A percentile compares a stretch with the other conserved stretches of the same genome.
phyloP scores from a whole-genome alignment of 495 filamentous ascomycete genomes.

The Neurospora sp. region DNA sequence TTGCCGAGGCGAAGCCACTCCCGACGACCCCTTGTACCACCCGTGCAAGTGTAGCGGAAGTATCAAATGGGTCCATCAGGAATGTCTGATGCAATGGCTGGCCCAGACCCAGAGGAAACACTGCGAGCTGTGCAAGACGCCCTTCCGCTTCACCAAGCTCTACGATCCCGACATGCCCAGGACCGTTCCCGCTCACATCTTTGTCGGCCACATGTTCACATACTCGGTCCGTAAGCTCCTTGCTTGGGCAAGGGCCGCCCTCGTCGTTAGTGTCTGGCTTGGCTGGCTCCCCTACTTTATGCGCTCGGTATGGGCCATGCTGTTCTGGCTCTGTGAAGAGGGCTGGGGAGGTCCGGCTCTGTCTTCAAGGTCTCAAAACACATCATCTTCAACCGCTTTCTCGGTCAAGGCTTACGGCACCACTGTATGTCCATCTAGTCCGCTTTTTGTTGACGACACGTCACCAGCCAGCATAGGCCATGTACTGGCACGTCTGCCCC shows the following conservation, averaged over 20 bases:
- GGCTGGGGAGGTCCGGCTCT: slow-evolving; percentile 49
- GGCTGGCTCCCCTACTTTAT: slow-evolving; percentile 82
- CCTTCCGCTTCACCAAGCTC: slow-evolving; percentile 94
- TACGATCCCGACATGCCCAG: slow-evolving; percentile 90
- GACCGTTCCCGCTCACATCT: slow-evolving; percentile 66
- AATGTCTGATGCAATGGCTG: slow-evolving; percentile 96
- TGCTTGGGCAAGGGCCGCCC: slow-evolving; percentile 62
- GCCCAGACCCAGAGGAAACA: slow-evolving; percentile 97
- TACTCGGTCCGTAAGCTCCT: slow-evolving; percentile 61
- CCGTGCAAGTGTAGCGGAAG: slow-evolving; percentile 98
- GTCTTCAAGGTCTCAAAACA: neutral
- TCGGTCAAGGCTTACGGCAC: slow-evolving; percentile 13
- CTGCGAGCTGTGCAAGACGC: slow-evolving; percentile 98
- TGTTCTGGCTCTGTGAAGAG: slow-evolving; percentile 95
- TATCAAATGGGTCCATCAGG: slow-evolving; percentile 97
- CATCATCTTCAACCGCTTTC: neutral
- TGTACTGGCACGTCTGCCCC: slow-evolving; percentile 18
- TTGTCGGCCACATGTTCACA: slow-evolving; percentile 60
- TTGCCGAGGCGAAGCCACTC: slow-evolving; percentile 77
- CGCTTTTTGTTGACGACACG: slow-evolving; percentile 31
- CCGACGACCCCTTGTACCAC: slow-evolving; percentile 87
- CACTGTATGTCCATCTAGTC: slow-evolving; percentile 34
- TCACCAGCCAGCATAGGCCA: slow-evolving; percentile 22
- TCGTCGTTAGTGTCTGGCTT: slow-evolving; percentile 84
- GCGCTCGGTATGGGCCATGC: slow-evolving; percentile 77